These are phyloP conservation scores for Anthostomella pinea DNA, from an alignment of 2,329 filamentous ascomycete species.

Conservation along the genomic window DNA sequence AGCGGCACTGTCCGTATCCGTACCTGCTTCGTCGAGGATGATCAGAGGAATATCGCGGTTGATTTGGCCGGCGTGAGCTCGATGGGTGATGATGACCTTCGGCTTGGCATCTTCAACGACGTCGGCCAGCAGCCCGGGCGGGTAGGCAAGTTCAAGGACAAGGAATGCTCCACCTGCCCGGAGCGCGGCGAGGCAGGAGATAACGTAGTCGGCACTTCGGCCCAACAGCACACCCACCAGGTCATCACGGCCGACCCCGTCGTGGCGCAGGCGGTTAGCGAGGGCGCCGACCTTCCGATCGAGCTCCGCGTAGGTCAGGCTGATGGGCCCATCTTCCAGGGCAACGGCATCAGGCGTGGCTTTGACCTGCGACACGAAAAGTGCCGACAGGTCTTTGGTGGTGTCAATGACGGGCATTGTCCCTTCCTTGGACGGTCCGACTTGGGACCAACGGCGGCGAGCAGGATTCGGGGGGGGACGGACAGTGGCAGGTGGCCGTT, in stretches of 20 bases:
- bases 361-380: conserved; percentile 67
- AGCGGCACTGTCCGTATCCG: conserved; percentile 23
- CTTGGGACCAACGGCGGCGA: too few species aligned
- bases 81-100: conserved; percentile 66
- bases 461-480: too few species aligned
- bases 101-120: conserved; percentile 75
- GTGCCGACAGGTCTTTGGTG: conserved; percentile 67
- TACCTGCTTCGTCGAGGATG: conserved; percentile 53
- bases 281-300: conserved; percentile 65
- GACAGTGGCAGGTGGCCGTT: too few species aligned
- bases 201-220: conserved; percentile 74
- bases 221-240: conserved; percentile 74
- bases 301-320: conserved; percentile 71
- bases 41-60: conserved; percentile 62
- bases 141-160: conserved; percentile 77
- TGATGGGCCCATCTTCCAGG: conserved; percentile 65
- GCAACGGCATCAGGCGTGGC: conserved; percentile 68
- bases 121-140: conserved; percentile 68
- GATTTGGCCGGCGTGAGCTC: conserved; percentile 62
- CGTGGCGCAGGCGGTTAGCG: conserved; percentile 58
- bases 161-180: conserved; percentile 77
- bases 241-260: conserved; percentile 69
- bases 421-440: conserved; percentile 4
- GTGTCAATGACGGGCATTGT: conserved; percentile 67
- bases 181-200: conserved; percentile 74